These are phyloP conservation scores for Ceratopteris richardii DNA, from an alignment of 75 land plant genomes.

Conservation along the genomic window DNA sequence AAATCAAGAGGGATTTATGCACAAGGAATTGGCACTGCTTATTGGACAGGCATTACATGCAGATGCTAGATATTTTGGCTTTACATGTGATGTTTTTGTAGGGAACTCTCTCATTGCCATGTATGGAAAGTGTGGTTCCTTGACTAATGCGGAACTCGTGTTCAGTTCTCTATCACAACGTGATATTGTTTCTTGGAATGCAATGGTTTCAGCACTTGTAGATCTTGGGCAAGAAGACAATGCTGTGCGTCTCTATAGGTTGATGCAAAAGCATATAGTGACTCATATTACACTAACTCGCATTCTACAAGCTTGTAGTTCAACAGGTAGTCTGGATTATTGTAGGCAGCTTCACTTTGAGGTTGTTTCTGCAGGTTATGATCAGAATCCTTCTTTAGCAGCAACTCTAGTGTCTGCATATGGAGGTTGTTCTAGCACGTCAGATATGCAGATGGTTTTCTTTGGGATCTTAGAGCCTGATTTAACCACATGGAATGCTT, in stretches of 20 bases:
- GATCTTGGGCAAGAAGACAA: constrained; percentile 9
- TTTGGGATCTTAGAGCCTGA: constrained; percentile 7
- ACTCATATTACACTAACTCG: not conserved
- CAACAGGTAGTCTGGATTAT: not conserved
- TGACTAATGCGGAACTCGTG: constrained; percentile 4
- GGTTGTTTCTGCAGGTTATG: not conserved
- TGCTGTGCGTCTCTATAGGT: not conserved
- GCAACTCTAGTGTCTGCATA: not conserved
- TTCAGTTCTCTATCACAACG: constrained; percentile 7
- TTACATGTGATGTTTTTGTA: constrained; percentile 6
- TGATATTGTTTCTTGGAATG: constrained; percentile 24
- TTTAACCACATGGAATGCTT: constrained; percentile 21
- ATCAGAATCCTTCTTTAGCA: not conserved
- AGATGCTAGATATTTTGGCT: not conserved
- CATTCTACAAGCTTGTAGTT: constrained; percentile 5
- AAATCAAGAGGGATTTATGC: not conserved
- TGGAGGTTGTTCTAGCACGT: constrained; percentile 4
- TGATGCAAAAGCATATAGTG: not conserved
- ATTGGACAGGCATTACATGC: constrained; percentile 10
- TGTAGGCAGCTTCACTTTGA: constrained; percentile 4
- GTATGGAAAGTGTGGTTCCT: constrained; percentile 22
- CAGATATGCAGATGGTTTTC: constrained; percentile 3
- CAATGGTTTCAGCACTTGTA: constrained; percentile 20
- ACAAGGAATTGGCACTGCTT: not conserved
- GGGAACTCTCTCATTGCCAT: constrained; percentile 7